A percentile compares a stretch with the other conserved stretches of the same genome.
Evolutionary conservation across 208 protist species (phyloP).

Genomic region (Wallacemonas sp.): DNA sequence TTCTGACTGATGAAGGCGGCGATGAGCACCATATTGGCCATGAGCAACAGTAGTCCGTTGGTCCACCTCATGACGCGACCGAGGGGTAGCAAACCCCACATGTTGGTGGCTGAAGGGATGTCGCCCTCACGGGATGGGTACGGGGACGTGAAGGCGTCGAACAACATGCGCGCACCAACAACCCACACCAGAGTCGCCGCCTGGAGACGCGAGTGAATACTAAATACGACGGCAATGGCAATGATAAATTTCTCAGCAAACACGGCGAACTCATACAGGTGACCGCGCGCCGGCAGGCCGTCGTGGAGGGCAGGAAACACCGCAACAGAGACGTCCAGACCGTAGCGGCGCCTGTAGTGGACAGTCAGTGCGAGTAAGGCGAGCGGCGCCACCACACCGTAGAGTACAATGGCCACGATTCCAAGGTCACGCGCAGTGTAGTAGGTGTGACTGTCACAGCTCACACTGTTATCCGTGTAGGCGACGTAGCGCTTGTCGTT

Average conservation of each 20-base stretch:
- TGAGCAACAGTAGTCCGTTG: constrained; percentile 6
- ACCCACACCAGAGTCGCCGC: constrained; percentile 7
- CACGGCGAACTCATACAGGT: constrained; percentile 14
- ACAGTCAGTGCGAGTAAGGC: neutral
- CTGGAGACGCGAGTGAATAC: constrained; percentile 14
- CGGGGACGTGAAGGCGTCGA: neutral
- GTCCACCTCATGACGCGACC: constrained; percentile 1
- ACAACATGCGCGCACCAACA: constrained; percentile 9
- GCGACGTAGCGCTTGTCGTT: neutral
- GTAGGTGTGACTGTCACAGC: constrained; percentile 6
- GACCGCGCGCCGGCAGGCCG: constrained; percentile 11
- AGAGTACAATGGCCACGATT: constrained; percentile 9
- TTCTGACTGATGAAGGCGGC: constrained; percentile 7
- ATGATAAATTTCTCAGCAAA: constrained; percentile 14
- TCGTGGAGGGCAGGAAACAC: constrained; percentile 22
- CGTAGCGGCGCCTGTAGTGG: constrained; percentile 7
- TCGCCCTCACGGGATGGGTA: neutral
- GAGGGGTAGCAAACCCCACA: neutral
- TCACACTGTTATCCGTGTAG: constrained; percentile 4
- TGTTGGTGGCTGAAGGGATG: neutral
- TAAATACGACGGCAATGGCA: constrained; percentile 3
- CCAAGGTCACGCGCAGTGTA: constrained; percentile 3
- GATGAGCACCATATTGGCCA: constrained; percentile 14
- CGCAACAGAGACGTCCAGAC: constrained; percentile 18
- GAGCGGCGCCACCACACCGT: constrained; percentile 14